Conservation (phyloP, 352 stramenopile species). For the Phytophthora agathidicida region DNA sequence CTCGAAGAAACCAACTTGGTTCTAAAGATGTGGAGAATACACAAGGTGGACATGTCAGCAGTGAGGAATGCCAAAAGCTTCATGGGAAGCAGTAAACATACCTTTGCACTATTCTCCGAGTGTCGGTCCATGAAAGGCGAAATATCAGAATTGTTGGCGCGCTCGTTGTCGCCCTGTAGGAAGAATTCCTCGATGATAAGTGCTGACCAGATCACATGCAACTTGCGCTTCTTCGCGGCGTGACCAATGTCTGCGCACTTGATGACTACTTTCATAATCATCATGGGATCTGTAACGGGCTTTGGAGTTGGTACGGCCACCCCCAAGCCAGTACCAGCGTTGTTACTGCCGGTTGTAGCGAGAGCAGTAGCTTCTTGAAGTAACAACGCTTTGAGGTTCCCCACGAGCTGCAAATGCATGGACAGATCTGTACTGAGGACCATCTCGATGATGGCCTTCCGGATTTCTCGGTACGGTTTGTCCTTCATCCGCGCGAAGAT, state of each 20-base stretch:
- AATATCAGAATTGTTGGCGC: constrained; percentile 84
- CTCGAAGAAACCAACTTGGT: constrained; percentile 89
- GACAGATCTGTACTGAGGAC: constrained; percentile 88
- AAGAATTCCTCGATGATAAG: constrained; percentile 96
- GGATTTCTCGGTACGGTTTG: constrained; percentile 78
- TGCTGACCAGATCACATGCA: constrained; percentile 92
- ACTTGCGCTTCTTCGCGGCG: constrained; percentile 80
- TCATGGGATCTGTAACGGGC: constrained; percentile 75
- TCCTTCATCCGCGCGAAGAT: constrained; percentile 85
- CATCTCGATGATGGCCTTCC: constrained; percentile 89
- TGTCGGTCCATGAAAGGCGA: constrained; percentile 93
- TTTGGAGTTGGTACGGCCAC: constrained; percentile 17
- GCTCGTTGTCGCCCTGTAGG: constrained; percentile 94
- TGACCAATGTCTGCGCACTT: constrained; percentile 95
- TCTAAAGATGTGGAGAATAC: constrained; percentile 37
- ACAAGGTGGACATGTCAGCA: neutral
- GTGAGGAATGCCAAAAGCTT: neutral
- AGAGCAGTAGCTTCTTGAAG: constrained; percentile 61
- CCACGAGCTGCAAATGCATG: constrained; percentile 83
- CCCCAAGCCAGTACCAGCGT: constrained; percentile 18
- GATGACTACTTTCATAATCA: constrained; percentile 90
- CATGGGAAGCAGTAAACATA: constrained; percentile 23
- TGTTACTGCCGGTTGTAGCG: constrained; percentile 8
- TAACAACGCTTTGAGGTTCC: constrained; percentile 77
- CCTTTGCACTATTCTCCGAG: constrained; percentile 87